Evolutionary conservation across 176 grass and related monocot species (phyloP).

Genomic region (Dactylis glomerata): DNA sequence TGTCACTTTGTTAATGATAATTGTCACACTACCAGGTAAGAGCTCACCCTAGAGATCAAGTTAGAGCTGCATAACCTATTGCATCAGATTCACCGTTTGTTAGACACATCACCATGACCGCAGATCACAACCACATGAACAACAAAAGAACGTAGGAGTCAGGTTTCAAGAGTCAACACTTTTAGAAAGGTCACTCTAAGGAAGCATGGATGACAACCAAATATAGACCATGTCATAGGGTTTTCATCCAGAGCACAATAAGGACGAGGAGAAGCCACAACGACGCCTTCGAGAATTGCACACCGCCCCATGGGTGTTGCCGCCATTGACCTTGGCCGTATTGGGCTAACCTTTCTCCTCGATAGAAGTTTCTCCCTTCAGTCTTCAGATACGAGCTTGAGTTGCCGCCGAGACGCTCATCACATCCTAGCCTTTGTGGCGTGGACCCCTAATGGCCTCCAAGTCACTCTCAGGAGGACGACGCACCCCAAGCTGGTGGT

Average conservation of each 20-base stretch:
- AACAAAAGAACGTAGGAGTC: neutral
- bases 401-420: fast-evolving
- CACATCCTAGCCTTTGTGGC: neutral
- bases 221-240: neutral
- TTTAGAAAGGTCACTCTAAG: neutral
- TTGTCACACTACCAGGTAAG: too few species aligned
- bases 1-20: neutral
- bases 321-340: neutral
- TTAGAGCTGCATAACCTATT: neutral
- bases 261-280: neutral
- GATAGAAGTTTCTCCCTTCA: neutral
- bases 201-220: neutral
- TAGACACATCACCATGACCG: neutral
- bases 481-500: neutral
- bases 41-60: neutral
- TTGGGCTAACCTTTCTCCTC: neutral
- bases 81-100: neutral
- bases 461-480: neutral
- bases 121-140: neutral
- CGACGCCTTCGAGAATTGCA: neutral
- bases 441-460: neutral
- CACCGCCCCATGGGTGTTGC: neutral
- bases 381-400: neutral
- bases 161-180: neutral
- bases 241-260: neutral